A percentile compares a stretch with the other conserved stretches of the same genome.
Evolutionary conservation across 352 stramenopile genomes (phyloP).

Genomic region (Phytopythium litorale): DNA sequence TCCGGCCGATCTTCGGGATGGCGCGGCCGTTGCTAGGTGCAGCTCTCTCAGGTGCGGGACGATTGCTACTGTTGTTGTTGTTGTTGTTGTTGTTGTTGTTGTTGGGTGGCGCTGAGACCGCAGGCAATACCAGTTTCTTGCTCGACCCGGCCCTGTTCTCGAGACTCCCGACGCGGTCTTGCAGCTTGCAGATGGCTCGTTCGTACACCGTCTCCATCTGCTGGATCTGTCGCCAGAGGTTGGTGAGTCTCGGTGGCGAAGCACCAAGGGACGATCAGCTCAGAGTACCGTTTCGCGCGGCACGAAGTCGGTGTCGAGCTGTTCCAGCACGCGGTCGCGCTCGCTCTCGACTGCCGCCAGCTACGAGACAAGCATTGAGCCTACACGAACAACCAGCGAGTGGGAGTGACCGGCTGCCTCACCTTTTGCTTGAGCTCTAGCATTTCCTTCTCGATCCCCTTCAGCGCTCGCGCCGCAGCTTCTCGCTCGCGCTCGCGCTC

Average conservation of each 20-base stretch:
- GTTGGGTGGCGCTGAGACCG: conserved; percentile 10
- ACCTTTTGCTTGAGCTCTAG: conserved; percentile 35
- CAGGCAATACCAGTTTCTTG: conserved; percentile 20
- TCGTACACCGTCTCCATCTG: conserved; percentile 76
- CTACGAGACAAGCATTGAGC: conserved; percentile 13
- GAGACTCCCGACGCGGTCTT: conserved; percentile 52
- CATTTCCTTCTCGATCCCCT: conserved; percentile 27
- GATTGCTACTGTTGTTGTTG: conserved; percentile 11
- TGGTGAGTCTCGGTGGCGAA: not conserved
- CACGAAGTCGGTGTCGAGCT: conserved; percentile 53
- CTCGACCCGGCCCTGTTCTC: conserved; percentile 32
- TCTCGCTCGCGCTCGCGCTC: conserved; percentile 46
- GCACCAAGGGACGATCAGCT: too few relatives aligned
- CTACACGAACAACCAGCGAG: not conserved
- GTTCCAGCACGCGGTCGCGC: conserved; percentile 29
- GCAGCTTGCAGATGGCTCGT: conserved; percentile 66
- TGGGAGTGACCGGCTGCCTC: not conserved
- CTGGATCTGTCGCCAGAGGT: conserved; percentile 31
- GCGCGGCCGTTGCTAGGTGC: conserved; percentile 18
- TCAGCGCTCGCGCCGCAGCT: conserved; percentile 8
- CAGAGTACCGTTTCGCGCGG: conserved; percentile 47
- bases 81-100: conserved; percentile 12
- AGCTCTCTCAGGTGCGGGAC: conserved; percentile 11
- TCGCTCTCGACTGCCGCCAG: conserved; percentile 25
- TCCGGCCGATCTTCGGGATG: conserved; percentile 51